phyloP scores from a whole-genome alignment of 2,329 filamentous ascomycete species.

The Penicillium palitans region DNA sequence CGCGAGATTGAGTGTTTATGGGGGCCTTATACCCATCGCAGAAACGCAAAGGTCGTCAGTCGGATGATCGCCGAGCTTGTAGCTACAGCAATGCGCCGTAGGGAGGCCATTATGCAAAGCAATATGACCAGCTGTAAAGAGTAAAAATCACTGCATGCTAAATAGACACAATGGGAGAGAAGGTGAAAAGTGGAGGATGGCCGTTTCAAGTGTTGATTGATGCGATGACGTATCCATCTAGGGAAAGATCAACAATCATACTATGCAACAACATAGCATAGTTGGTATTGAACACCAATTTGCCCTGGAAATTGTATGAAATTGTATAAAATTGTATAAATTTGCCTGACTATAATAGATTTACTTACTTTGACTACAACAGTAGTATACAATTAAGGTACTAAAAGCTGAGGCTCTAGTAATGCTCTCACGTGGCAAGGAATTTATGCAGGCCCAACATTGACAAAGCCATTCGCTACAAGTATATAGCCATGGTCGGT shows the following conservation, averaged over 20 bases:
- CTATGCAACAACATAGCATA: too few relatives aligned
- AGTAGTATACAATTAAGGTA: not conserved
- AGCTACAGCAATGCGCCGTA: slow-evolving; percentile 34
- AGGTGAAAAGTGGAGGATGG: not conserved
- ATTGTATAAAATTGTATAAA: not conserved
- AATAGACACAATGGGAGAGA: not conserved
- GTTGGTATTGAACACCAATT: not conserved
- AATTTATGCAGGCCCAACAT: not conserved
- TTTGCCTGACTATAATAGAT: not conserved
- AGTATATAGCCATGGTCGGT: not conserved
- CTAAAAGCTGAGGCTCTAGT: too few relatives aligned
- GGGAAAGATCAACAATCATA: not conserved
- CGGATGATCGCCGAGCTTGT: slow-evolving; percentile 41
- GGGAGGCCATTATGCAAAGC: slow-evolving; percentile 31
- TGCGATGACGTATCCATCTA: slow-evolving; percentile 8
- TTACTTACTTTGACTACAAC: not conserved
- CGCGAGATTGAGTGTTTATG: not conserved
- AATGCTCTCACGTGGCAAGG: not conserved
- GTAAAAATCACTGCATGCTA: not conserved
- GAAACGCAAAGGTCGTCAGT: slow-evolving; percentile 41
- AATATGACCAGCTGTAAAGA: slow-evolving; percentile 4
- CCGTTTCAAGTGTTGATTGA: not conserved
- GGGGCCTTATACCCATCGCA: slow-evolving; percentile 44
- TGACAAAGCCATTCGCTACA: not conserved
- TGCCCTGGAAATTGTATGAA: not conserved